Base-by-base conservation (phyloP, 2,329 filamentous ascomycete species). In the Botrytis hyacinthi region DNA sequence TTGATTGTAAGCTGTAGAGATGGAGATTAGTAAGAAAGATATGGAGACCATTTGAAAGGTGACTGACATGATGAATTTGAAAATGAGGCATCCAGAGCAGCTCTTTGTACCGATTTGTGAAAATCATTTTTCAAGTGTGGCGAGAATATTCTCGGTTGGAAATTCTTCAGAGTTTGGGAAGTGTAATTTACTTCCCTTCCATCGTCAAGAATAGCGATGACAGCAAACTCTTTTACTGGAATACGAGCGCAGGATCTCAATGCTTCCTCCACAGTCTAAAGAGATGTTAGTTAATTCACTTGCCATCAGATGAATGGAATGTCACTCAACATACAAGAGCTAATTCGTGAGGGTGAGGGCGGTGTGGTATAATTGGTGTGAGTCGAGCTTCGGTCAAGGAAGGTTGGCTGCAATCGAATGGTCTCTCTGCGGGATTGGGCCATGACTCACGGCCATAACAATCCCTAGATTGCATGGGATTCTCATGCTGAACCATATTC, bases 401-500 rank as follows among this genome's bases (percentile, higher is more conserved):
- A 44, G 72, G 75, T 66, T 74, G 66, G n/a, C 70, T 71, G 57
- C 78, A 76, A 18, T 75, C 70, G 62, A 76, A 77, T 37, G 76
- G 60, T 68, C 76, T 76, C 16, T 78, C 78, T 46, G 70, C 74
- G 40, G 75, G 70, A 65, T 70, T 70, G 73, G 73, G 76, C 57
- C 67, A 63, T 48, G 65, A 70, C 29, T 78, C 76, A 73, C 76
- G 76, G 44, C 73, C 71, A 70, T 60, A 72, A 62, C 74, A 74
- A 44, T 69, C 74, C 54, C 77, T 76, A 73, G 74, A 75, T 59
- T 71, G 72, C 67, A 74, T 72, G 37, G 72, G 69, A 69, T 73
- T 75, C 20, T 66, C 73, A 29, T 51, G 74, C 67, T 76, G 77
- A 32, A 79, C 79, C 79, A 80, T 80, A 35, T 32, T 78, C 75